phyloP scores from a whole-genome alignment of 768 basidiomycete genomes.

The Mrakia hoshinonis region DNA sequence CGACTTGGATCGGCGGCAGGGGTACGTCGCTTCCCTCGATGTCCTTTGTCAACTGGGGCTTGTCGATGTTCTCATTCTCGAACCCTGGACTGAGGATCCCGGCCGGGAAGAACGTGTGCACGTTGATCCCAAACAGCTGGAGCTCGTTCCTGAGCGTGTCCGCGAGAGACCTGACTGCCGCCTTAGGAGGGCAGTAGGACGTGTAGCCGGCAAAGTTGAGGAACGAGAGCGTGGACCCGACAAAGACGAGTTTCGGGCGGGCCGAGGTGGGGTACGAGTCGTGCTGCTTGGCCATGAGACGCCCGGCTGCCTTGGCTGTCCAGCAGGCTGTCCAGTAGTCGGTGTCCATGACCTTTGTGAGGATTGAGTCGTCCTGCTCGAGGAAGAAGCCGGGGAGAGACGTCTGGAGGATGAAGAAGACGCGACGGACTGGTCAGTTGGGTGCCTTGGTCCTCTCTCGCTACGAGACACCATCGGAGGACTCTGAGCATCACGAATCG shows the following conservation, averaged over 20 bases:
- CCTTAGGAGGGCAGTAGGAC: slow-evolving; percentile 73
- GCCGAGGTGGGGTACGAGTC: slow-evolving; percentile 39
- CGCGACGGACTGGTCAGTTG: neutral
- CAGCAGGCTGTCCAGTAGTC: slow-evolving; percentile 54
- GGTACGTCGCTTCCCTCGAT: slow-evolving; percentile 69
- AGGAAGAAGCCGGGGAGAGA: slow-evolving; percentile 60
- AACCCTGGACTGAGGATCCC: slow-evolving; percentile 73
- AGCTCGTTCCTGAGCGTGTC: slow-evolving; percentile 75
- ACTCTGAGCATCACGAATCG: too few relatives aligned
- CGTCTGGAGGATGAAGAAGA: slow-evolving; percentile 32
- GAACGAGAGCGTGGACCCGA: slow-evolving; percentile 64
- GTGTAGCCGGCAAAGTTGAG: slow-evolving; percentile 70
- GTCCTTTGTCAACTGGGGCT: slow-evolving; percentile 63
- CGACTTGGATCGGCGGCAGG: slow-evolving; percentile 56
- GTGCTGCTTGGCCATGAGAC: slow-evolving; percentile 13
- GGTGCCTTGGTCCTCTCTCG: neutral
- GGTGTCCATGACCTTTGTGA: slow-evolving; percentile 53
- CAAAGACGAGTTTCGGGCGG: slow-evolving; percentile 62
- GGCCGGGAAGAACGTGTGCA: slow-evolving; percentile 73
- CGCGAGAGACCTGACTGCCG: slow-evolving; percentile 75
- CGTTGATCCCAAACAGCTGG: slow-evolving; percentile 62
- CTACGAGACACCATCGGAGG: too few relatives aligned
- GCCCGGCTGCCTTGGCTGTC: slow-evolving; percentile 48
- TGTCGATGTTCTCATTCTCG: slow-evolving; percentile 64
- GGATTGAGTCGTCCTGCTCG: slow-evolving; percentile 55